Conservation (phyloP, 176 grass and related monocot species). For the Oryza punctata region DNA sequence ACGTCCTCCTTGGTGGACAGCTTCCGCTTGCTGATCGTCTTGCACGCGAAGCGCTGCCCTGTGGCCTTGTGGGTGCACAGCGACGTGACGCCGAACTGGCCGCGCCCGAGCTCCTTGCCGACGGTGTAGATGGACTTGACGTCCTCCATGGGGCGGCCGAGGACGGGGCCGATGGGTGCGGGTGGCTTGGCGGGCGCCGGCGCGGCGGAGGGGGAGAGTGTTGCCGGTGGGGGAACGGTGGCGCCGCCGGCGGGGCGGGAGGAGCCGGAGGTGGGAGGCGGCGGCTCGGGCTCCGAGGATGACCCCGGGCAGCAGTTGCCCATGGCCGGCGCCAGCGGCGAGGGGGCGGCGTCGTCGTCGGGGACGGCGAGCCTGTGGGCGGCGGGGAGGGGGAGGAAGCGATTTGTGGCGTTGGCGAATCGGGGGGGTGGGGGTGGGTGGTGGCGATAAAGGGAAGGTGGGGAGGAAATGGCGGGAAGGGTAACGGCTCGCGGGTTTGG, state of each 20-base stretch:
- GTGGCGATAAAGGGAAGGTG: conserved; percentile 42
- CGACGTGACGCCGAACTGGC: conserved; percentile 88
- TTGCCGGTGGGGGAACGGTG: background rate
- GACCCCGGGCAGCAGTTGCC: conserved; percentile 62
- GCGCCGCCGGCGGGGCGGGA: conserved; percentile 23
- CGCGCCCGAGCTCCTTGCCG: conserved; percentile 89
- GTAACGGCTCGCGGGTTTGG: conserved; percentile 31
- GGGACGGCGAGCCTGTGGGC: conserved; percentile 14
- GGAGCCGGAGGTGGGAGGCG: background rate
- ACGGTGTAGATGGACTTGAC: conserved; percentile 61
- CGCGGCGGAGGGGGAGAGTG: background rate
- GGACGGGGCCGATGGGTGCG: conserved; percentile 62
- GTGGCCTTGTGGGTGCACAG: conserved; percentile 89
- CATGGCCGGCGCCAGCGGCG: conserved; percentile 51
- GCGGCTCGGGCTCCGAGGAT: background rate
- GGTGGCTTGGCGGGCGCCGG: conserved; percentile 40
- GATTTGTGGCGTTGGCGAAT: conserved; percentile 32
- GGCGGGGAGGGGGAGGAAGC: background rate
- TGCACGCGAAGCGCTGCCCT: conserved; percentile 73
- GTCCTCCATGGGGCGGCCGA: conserved; percentile 83
- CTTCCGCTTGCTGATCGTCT: conserved; percentile 88
- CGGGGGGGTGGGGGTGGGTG: background rate
- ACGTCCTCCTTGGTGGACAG: conserved; percentile 89
- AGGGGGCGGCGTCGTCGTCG: conserved; percentile 32
- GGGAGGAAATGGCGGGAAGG: conserved; percentile 67